These are phyloP conservation scores for Leccinum pachyderme DNA, from an alignment of 1,284 basidiomycete species.

Conservation along the genomic window DNA sequence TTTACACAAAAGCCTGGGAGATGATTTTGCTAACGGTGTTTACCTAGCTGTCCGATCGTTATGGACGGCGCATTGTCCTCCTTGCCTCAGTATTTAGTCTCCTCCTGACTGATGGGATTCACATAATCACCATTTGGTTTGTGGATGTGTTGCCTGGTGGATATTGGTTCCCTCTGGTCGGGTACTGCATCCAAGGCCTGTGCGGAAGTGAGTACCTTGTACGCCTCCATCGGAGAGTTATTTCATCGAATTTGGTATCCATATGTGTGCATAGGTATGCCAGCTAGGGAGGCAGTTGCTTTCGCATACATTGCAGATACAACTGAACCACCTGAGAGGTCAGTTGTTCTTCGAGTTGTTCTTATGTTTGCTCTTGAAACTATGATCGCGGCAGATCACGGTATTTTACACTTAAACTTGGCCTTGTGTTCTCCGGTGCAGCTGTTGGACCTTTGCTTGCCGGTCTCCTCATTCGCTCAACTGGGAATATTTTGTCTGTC, in stretches of 20 bases:
- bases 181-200: constrained; percentile 71
- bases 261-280: constrained; percentile 17
- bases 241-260: background rate
- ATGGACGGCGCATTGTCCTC: constrained; percentile 71
- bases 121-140: constrained; percentile 65
- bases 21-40: background rate
- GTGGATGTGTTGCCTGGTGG: constrained; percentile 68
- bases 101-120: constrained; percentile 62
- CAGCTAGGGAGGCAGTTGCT: constrained; percentile 16
- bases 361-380: background rate
- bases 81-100: constrained; percentile 62
- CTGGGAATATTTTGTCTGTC: constrained; percentile 57
- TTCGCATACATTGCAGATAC: constrained; percentile 32
- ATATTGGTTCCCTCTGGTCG: constrained; percentile 80
- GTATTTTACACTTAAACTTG: constrained; percentile 60
- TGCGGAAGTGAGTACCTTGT: constrained; percentile 62
- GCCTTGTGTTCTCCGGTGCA: constrained; percentile 64
- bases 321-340: constrained; percentile 27
- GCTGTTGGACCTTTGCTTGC: constrained; percentile 75
- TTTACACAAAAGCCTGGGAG: constrained; percentile 1
- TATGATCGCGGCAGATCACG: constrained; percentile 43
- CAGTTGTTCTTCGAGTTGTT: background rate
- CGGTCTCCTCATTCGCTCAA: constrained; percentile 58
- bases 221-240: background rate
- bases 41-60: constrained; percentile 70